These are phyloP conservation scores for Hypoxylon lenormandii DNA, from an alignment of 495 filamentous ascomycete species.

Conservation along the genomic window DNA sequence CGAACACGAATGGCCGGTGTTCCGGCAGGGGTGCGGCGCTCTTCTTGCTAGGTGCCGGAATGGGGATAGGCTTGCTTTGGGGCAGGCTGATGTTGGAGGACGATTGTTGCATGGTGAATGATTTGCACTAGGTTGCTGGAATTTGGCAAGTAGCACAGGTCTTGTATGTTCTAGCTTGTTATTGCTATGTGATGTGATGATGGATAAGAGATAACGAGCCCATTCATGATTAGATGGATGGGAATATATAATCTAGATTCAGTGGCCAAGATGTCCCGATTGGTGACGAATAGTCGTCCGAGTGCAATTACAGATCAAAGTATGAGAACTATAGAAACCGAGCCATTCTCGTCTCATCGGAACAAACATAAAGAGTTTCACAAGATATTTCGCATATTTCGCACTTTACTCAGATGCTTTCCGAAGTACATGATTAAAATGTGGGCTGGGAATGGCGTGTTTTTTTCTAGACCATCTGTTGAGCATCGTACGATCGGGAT, in stretches of 20 bases:
- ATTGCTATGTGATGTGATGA: constrained; percentile 16
- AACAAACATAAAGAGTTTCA: constrained; percentile 32
- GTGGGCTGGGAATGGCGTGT: constrained; percentile 33
- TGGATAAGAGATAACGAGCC: constrained; percentile 8
- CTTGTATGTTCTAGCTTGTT: background rate
- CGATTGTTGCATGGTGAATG: constrained; percentile 24
- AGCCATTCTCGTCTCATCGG: constrained; percentile 44
- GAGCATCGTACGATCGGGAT: constrained; percentile 43
- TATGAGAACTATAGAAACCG: constrained; percentile 34
- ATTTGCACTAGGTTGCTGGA: background rate
- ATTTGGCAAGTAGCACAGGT: background rate
- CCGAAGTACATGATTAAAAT: constrained; percentile 19
- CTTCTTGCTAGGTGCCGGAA: constrained; percentile 32
- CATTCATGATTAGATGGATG: constrained; percentile 25
- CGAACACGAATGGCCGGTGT: constrained; percentile 15
- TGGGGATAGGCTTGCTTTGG: constrained; percentile 37
- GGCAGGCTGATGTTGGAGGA: constrained; percentile 8
- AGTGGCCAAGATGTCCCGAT: constrained; percentile 11
- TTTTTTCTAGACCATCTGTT: constrained; percentile 26
- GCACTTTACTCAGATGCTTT: constrained; percentile 31
- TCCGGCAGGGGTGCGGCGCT: background rate
- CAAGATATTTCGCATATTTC: constrained; percentile 26
- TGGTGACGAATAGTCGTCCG: constrained; percentile 26
- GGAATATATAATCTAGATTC: constrained; percentile 39
- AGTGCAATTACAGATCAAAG: constrained; percentile 31